Percentiles rank a stretch among this genome's conserved stretches.
These are phyloP conservation scores for Nelumbo lutea DNA, from an alignment of 164 flowering plant genomes.

Conservation along the genomic window DNA sequence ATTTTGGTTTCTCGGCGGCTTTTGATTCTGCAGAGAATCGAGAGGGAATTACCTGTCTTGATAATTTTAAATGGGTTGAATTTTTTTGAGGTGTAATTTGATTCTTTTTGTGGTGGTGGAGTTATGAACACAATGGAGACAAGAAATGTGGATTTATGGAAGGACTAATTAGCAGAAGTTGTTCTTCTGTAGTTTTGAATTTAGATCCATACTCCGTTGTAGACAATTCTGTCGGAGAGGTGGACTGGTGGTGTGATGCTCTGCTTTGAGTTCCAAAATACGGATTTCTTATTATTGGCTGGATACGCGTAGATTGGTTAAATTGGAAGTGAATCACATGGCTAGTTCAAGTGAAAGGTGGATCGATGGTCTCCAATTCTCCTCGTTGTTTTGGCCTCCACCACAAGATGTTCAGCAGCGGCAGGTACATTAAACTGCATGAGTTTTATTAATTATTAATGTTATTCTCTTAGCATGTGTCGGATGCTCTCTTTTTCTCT, in stretches of 20 bases:
- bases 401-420: conserved; percentile 28
- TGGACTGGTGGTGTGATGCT: conserved; percentile 4
- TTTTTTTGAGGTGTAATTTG: too few species aligned
- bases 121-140: not conserved
- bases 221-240: conserved; percentile 1
- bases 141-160: not conserved
- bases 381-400: not conserved
- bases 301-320: conserved; percentile 19
- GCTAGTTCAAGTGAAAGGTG: conserved; percentile 65
- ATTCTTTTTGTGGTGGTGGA: not conserved
- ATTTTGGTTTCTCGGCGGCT: not conserved
- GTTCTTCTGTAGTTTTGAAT: not conserved
- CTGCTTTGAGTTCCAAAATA: conserved; percentile 37
- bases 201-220: not conserved
- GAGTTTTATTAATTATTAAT: not conserved
- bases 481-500: not conserved
- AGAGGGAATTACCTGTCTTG: not conserved
- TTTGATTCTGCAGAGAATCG: not conserved
- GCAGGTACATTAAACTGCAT: conserved; percentile 37
- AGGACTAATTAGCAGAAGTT: not conserved
- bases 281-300: conserved; percentile 35
- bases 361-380: conserved; percentile 28
- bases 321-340: conserved; percentile 26
- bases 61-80: not conserved
- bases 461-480: not conserved